These are phyloP conservation scores for Jamesozyma rosinii DNA, from an alignment of 805 yeast species.

Conservation along the genomic window DNA sequence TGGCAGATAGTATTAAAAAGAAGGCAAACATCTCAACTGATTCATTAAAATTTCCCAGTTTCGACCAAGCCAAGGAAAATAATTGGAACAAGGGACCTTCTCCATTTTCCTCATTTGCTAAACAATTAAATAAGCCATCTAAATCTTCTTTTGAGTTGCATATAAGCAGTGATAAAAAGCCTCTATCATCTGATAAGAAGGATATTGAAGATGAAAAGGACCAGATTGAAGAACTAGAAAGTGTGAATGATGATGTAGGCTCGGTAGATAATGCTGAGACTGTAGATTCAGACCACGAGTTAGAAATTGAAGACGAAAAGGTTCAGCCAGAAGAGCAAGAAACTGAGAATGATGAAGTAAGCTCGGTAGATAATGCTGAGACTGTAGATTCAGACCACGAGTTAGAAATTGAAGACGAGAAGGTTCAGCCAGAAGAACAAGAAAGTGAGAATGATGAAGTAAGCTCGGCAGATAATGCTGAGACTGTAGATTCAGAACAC, in stretches of 20 bases:
- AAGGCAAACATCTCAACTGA: conserved; percentile 17
- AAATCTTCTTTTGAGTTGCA: no score
- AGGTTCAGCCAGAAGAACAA: background rate
- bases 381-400: no score
- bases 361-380: background rate
- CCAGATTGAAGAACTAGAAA: conserved; percentile 1
- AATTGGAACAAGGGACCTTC: conserved; percentile 8
- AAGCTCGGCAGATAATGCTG: no score
- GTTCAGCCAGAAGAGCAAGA: background rate
- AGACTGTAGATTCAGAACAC: no score
- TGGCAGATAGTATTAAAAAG: conserved; percentile 24
- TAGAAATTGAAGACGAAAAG: background rate
- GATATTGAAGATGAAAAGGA: no score
- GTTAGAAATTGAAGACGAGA: background rate
- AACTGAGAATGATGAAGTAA: background rate
- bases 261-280: no score
- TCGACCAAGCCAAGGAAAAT: background rate
- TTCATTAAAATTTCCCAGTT: conserved; percentile 1
- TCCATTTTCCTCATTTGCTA: conserved; percentile 22
- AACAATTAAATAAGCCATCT: conserved; percentile 12
- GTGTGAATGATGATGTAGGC: background rate
- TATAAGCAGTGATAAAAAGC: no score
- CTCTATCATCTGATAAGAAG: no score
- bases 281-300: background rate
- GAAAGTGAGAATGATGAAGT: background rate